Percentiles rank a stretch among this genome's conserved stretches.
These are phyloP conservation scores for Phaeolepiota aurea DNA, from an alignment of 768 basidiomycete species.

Conservation along the genomic window DNA sequence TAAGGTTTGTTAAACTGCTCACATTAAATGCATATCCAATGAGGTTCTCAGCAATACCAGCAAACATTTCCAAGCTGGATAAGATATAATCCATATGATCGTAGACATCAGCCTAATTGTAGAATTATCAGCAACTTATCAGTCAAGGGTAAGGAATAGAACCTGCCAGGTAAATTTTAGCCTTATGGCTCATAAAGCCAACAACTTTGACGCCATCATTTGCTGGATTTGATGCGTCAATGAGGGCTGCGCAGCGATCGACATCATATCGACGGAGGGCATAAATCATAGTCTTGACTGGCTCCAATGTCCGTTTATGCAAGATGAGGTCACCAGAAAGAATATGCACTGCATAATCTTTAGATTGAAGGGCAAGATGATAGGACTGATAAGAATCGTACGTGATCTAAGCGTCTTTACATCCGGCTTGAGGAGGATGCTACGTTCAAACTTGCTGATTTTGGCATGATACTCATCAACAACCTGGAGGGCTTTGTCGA, in stretches of 20 bases:
- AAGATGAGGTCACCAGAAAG: constrained; percentile 64
- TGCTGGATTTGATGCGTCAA: constrained; percentile 18
- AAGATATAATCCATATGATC: constrained; percentile 69
- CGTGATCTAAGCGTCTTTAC: constrained; percentile 53
- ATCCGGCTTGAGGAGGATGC: constrained; percentile 49
- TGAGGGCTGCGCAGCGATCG: constrained; percentile 39
- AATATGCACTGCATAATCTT: constrained; percentile 47
- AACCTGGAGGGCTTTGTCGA: constrained; percentile 60
- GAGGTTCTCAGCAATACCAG: constrained; percentile 55
- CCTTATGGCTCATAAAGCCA: constrained; percentile 50
- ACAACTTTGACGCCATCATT: constrained; percentile 21
- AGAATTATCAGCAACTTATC: too few species aligned
- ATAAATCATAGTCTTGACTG: constrained; percentile 58
- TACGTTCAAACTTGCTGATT: constrained; percentile 52
- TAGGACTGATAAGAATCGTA: constrained; percentile 20
- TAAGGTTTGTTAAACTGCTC: constrained; percentile 4
- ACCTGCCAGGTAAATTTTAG: constrained; percentile 58
- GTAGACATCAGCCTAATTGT: constrained; percentile 57
- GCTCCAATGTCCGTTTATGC: constrained; percentile 64
- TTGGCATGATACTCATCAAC: constrained; percentile 61
- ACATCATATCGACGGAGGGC: constrained; percentile 58
- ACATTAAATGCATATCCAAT: constrained; percentile 71
- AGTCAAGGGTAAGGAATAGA: not conserved
- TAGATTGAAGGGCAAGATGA: not conserved
- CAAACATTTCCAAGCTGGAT: constrained; percentile 59